These are phyloP conservation scores for Coelastrella sp. DNA, from an alignment of 139 green algal genomes.

Conservation along the genomic window DNA sequence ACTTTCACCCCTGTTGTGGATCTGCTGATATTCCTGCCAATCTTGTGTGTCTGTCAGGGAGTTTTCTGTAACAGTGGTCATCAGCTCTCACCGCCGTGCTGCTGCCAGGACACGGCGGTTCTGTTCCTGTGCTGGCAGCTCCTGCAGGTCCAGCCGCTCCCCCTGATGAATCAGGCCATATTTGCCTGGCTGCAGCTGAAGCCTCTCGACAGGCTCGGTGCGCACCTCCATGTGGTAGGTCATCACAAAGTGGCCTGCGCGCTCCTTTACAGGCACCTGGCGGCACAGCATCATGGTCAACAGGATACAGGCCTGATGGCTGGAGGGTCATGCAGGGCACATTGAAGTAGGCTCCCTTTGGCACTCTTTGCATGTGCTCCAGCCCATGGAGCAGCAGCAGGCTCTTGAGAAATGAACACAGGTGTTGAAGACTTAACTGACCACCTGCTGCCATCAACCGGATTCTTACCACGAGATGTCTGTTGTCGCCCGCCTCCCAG, in stretches of 20 bases:
- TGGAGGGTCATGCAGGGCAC: too few species aligned
- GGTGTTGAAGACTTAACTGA: neutral
- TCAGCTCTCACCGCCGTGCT: neutral
- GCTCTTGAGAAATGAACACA: neutral
- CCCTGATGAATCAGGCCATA: constrained; percentile 5
- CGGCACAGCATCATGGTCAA: too few species aligned
- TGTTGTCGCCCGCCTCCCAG: constrained; percentile 36
- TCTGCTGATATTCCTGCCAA: too few species aligned
- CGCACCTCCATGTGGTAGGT: constrained; percentile 41
- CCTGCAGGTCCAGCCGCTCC: constrained; percentile 5
- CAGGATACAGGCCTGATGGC: neutral
- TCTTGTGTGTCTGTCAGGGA: too few species aligned
- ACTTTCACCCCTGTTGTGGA: too few species aligned
- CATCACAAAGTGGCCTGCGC: constrained; percentile 31
- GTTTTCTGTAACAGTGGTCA: too few species aligned
- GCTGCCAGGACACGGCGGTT: constrained; percentile 21
- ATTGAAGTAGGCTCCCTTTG: too few species aligned
- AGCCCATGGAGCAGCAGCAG: neutral
- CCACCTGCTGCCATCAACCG: neutral
- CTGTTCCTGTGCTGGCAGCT: neutral
- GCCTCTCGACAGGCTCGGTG: constrained; percentile 25
- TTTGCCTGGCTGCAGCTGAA: constrained; percentile 10
- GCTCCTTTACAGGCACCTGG: constrained; percentile 41
- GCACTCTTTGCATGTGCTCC: too few species aligned
- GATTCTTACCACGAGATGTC: constrained; percentile 12